Evolutionary conservation across 148 eudicot species (phyloP), one percentile per base, ranked within the genome.

Genomic region (Mesembryanthemum crystallinum): DNA sequence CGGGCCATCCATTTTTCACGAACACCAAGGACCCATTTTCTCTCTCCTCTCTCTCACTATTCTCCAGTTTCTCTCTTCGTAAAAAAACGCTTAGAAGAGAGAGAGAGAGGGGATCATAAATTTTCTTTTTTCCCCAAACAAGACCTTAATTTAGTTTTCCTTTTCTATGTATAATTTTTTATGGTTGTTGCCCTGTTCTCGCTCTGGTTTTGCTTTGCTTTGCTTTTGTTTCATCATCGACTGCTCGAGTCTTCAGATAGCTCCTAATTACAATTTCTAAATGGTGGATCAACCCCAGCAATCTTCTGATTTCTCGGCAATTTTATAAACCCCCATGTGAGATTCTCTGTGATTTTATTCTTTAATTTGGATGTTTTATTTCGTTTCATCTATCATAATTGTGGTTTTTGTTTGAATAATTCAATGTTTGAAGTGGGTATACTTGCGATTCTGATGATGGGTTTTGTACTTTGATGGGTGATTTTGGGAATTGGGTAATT

Each of bases 1-100:
- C 73, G 88, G 80, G 85, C 86, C 90, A 83, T 81, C 83, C 82
- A 32, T 57, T 49, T 64, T 45, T 84, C 89, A 73, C 92, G 73
- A 74, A 76, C 51, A 69, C 58, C 86, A 73, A 87, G 78, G 82
- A 67, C 49, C 64, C 63, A 63, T 49, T 72, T 55, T 64, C 39
- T 52, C 45, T 64, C 42, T 76, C 78, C 69, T 60, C 63, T 66
- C 28, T 73, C 67, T 62, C 68, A n/a, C 80, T 67, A 62, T 37
- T 24, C 37, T 43, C n/a, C 49, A 14, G 25, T 73, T 33, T 67
- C 67, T 67, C n/a, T 60, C 67, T 27, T 10, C 49, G 25, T 52
- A 39, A 15, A 30, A 66, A 68, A 43, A 59, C 29, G 33, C 67
- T 37, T 23, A 5, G 32, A 51, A 8, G 65, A 28, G 28, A 2